Evolutionary conservation across 441 rosid genomes (phyloP).

Genomic region (Bruguiera hainesii): DNA sequence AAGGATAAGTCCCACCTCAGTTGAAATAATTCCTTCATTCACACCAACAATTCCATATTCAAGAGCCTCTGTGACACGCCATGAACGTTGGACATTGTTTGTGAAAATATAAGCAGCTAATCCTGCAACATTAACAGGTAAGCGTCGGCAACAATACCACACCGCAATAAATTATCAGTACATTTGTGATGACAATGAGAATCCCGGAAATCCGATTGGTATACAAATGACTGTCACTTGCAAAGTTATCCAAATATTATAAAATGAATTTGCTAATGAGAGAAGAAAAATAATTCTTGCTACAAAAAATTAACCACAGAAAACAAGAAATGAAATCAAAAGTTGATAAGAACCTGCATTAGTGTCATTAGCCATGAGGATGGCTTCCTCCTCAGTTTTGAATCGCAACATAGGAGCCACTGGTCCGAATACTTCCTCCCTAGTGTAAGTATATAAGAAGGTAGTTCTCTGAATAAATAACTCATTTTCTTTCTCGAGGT

Average conservation of each 20-base stretch:
- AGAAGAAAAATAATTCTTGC: not conserved
- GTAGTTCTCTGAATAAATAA: not conserved
- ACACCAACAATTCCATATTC: constrained; percentile 90
- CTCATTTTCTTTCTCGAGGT: not conserved
- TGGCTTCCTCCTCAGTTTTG: constrained; percentile 91
- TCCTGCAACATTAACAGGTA: constrained; percentile 42
- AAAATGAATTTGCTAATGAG: no score
- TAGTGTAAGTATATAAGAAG: constrained; percentile 26
- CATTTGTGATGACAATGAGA: not conserved
- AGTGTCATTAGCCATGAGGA: constrained; percentile 76
- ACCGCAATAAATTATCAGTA: not conserved
- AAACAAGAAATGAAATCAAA: not conserved
- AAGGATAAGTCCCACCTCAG: constrained; percentile 52
- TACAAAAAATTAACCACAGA: not conserved
- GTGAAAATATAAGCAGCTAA: constrained; percentile 97
- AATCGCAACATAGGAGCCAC: constrained; percentile 85
- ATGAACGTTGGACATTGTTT: constrained; percentile 73
- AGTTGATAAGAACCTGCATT: constrained; percentile 52
- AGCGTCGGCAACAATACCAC: constrained; percentile 2
- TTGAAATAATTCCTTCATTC: constrained; percentile 88
- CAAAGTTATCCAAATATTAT: no score
- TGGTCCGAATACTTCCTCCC: constrained; percentile 97
- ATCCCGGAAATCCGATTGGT: not conserved
- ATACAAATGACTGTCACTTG: no score
- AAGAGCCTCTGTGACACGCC: constrained; percentile 95